Conservation (phyloP, 75 land plant species). For the Adiantum capillusveneris region DNA sequence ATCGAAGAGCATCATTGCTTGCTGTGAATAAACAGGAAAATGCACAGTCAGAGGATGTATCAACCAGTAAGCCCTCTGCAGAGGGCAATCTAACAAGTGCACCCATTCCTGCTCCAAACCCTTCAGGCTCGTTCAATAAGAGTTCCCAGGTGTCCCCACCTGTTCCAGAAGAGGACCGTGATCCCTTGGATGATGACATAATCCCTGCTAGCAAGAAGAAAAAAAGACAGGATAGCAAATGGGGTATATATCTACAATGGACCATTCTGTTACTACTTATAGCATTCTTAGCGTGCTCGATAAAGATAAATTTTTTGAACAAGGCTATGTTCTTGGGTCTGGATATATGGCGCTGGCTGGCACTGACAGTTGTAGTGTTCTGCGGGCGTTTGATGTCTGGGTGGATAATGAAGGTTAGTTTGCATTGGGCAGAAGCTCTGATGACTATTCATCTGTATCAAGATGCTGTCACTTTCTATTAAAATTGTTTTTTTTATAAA, state of each 20-base stretch:
- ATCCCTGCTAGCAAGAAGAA: constrained; percentile 19
- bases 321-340: constrained; percentile 10
- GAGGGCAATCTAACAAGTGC: not conserved
- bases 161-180: constrained; percentile 10
- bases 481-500: not conserved
- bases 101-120: not conserved
- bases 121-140: too few relatives aligned
- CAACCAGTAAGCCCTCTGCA: not conserved
- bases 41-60: not conserved
- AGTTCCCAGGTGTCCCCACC: not conserved
- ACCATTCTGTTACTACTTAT: not conserved
- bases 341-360: constrained; percentile 22
- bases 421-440: too few relatives aligned
- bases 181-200: constrained; percentile 22
- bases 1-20: constrained; percentile 2
- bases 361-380: constrained; percentile 17
- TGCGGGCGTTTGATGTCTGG: constrained; percentile 21
- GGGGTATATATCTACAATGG: constrained; percentile 12
- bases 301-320: not conserved
- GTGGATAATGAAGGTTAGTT: constrained; percentile 22
- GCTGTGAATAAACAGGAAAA: not conserved
- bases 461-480: not conserved
- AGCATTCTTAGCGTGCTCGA: constrained; percentile 10
- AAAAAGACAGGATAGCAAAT: constrained; percentile 15
- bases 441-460: too few relatives aligned